phyloP scores from a whole-genome alignment of 768 basidiomycete genomes.

The Mycena metata region DNA sequence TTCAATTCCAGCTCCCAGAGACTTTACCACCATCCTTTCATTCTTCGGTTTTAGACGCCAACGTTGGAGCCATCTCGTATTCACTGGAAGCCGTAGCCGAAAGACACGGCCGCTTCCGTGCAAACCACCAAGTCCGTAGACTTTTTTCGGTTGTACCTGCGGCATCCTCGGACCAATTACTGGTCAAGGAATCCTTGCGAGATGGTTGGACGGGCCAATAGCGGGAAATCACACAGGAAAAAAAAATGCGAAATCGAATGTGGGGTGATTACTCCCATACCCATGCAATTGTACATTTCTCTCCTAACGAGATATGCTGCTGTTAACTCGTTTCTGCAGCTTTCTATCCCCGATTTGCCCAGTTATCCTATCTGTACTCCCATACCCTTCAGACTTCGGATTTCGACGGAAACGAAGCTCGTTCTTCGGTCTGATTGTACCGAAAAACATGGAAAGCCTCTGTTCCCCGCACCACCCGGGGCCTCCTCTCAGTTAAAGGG shows the following conservation, averaged over 20 bases:
- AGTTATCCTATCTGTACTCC: conserved; percentile 8
- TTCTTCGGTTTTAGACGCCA: background rate
- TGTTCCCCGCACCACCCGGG: conserved; percentile 17
- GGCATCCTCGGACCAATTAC: conserved; percentile 8
- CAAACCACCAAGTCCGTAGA: conserved; percentile 19
- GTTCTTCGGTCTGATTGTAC: background rate
- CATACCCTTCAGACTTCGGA: conserved; percentile 18
- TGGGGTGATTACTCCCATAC: conserved; percentile 29
- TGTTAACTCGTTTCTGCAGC: conserved; percentile 6
- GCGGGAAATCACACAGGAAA: conserved; percentile 9
- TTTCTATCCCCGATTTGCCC: conserved; percentile 15
- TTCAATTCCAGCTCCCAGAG: conserved; percentile 2
- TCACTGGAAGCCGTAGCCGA: conserved; percentile 9
- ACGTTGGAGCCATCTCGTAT: conserved; percentile 9
- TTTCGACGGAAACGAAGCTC: conserved; percentile 13
- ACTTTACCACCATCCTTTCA: conserved; percentile 14
- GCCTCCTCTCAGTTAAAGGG: background rate
- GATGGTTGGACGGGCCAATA: conserved; percentile 18
- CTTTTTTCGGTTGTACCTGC: conserved; percentile 19
- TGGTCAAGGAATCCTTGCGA: conserved; percentile 8
- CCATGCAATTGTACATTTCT: conserved; percentile 10
- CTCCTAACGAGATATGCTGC: background rate
- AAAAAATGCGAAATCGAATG: conserved; percentile 24
- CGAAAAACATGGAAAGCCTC: conserved; percentile 12
- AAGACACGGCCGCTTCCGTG: conserved; percentile 9